phyloP scores from a whole-genome alignment of 495 filamentous ascomycete genomes.

The Trichoderma parareesei region DNA sequence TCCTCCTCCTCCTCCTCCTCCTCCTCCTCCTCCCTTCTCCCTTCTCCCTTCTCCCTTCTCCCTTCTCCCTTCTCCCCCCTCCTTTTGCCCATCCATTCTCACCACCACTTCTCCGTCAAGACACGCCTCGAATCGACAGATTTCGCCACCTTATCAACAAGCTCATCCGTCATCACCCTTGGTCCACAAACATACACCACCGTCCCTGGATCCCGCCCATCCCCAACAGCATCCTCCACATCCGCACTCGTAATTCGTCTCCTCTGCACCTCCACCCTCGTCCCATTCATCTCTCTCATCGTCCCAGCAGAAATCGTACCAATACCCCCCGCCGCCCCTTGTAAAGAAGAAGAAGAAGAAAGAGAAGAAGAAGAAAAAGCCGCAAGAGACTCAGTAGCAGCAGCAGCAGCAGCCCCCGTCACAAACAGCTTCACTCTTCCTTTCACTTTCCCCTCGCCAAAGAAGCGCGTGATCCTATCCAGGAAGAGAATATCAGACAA shows the following conservation, averaged over 20 bases:
- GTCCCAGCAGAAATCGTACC: slow-evolving; percentile 5
- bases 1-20: too few species aligned
- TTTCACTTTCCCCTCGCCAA: slow-evolving; percentile 20
- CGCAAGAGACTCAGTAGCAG: too few species aligned
- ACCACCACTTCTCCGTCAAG: slow-evolving; percentile 89
- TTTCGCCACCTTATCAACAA: slow-evolving; percentile 47
- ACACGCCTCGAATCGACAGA: slow-evolving; percentile 51
- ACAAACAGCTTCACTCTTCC: slow-evolving; percentile 30
- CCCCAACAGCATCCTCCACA: slow-evolving; percentile 39
- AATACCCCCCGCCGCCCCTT: too few species aligned
- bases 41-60: too few species aligned
- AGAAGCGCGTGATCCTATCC: slow-evolving; percentile 29
- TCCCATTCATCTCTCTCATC: slow-evolving; percentile 11
- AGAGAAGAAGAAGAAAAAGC: too few species aligned
- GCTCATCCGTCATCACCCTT: slow-evolving; percentile 69
- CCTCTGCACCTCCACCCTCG: slow-evolving; percentile 10
- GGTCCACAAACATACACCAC: slow-evolving; percentile 77
- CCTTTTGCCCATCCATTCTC: not conserved
- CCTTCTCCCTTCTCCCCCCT: too few species aligned
- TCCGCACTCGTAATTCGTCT: slow-evolving; percentile 24
- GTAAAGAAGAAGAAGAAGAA: too few species aligned
- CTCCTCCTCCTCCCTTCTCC: too few species aligned
- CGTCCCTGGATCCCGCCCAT: slow-evolving; percentile 35
- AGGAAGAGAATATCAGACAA: slow-evolving; percentile 34
- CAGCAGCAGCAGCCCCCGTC: slow-evolving; percentile 16